Percentiles rank a stretch among this genome's conserved stretches.
phyloP scores from a whole-genome alignment of 768 basidiomycete genomes.

The Tylopilus felleus region DNA sequence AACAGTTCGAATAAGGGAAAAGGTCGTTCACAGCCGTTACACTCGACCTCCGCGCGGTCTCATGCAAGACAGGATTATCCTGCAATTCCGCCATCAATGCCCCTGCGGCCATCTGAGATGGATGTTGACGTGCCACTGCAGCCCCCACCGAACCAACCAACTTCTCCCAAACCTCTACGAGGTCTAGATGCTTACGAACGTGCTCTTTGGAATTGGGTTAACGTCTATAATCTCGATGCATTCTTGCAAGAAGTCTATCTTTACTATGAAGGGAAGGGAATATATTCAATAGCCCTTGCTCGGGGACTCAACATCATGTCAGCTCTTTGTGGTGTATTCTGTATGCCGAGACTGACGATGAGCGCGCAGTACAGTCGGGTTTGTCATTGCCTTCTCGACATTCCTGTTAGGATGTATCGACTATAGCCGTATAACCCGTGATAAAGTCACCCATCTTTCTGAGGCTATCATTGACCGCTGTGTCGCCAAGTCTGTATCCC shows the following conservation, averaged over 20 bases:
- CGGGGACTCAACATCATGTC: constrained; percentile 93
- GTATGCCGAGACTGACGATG: constrained; percentile 22
- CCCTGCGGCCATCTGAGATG: constrained; percentile 65
- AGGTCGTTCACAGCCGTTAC: constrained; percentile 47
- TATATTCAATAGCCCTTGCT: constrained; percentile 90
- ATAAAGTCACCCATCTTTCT: constrained; percentile 63
- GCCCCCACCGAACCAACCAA: constrained; percentile 19
- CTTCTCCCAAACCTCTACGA: constrained; percentile 47
- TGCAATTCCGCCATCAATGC: constrained; percentile 44
- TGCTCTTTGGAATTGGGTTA: constrained; percentile 98
- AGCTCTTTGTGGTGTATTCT: constrained; percentile 37
- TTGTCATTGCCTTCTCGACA: constrained; percentile 97
- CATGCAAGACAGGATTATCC: constrained; percentile 37
- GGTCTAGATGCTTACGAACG: constrained; percentile 83
- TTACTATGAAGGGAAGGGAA: constrained; percentile 96
- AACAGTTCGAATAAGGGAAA: constrained; percentile 34
- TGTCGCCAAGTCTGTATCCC: constrained; percentile 64
- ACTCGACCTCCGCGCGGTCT: constrained; percentile 46
- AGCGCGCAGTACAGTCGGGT: constrained; percentile 82
- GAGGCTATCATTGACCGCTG: constrained; percentile 84
- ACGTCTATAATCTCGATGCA: constrained; percentile 94
- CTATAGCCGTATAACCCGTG: constrained; percentile 73
- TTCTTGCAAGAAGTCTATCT: constrained; percentile 94
- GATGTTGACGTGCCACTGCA: constrained; percentile 36
- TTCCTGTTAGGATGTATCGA: constrained; percentile 95